Evolutionary conservation across 2,329 filamentous ascomycete genomes (phyloP).

Genomic region (Claviceps digitariae): DNA sequence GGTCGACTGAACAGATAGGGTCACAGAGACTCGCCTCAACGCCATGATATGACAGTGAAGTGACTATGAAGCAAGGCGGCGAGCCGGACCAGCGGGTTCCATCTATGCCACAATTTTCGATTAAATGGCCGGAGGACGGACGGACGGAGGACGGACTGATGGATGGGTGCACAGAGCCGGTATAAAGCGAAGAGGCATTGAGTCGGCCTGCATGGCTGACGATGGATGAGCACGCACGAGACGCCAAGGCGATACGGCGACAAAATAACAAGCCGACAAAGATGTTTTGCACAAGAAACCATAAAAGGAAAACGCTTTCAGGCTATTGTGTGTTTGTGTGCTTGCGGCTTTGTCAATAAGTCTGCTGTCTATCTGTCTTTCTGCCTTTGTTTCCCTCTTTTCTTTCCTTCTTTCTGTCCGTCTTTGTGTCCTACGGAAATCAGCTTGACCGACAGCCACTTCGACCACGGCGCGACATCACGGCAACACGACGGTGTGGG

Average conservation of each 20-base stretch:
- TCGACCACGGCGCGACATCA: neutral
- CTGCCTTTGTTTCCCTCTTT: no score
- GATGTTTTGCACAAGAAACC: neutral
- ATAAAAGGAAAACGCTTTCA: no score
- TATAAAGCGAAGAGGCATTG: no score
- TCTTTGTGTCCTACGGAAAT: neutral
- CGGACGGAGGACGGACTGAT: no score
- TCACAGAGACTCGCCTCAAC: neutral
- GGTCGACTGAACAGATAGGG: neutral
- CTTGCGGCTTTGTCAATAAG: no score
- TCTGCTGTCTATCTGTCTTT: no score
- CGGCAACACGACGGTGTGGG: no score
- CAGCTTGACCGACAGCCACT: neutral
- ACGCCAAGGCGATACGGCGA: no score
- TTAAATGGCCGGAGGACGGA: neutral
- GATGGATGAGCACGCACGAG: neutral
- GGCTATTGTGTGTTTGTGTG: no score
- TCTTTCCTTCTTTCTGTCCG: no score
- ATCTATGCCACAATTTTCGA: neutral
- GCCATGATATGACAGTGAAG: neutral
- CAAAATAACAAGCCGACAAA: neutral
- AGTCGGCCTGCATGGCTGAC: neutral
- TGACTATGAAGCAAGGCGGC: neutral
- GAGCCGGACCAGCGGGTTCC: no score
- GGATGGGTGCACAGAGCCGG: no score